These are phyloP conservation scores for Chaetothyriales sp. DNA, from an alignment of 2,329 filamentous ascomycete genomes.

Conservation along the genomic window DNA sequence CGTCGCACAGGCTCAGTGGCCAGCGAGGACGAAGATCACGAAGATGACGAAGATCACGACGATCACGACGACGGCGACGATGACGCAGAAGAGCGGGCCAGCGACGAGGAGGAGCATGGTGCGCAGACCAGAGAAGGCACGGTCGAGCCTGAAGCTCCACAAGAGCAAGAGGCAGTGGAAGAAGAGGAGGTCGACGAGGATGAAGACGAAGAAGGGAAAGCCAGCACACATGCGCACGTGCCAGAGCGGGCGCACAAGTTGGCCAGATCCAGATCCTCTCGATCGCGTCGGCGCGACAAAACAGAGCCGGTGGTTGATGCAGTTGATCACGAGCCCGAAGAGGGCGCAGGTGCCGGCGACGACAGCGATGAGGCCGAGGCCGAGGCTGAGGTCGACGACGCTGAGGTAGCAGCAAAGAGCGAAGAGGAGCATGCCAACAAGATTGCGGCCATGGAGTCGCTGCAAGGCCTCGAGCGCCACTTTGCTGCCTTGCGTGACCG, in stretches of 20 bases:
- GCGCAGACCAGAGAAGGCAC: slow-evolving; percentile 20
- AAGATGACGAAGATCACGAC: neutral
- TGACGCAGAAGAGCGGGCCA: too few species aligned
- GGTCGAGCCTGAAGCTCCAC: slow-evolving; percentile 20
- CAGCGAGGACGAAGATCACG: slow-evolving; percentile 14
- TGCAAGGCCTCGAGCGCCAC: slow-evolving; percentile 69
- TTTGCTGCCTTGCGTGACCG: slow-evolving; percentile 70
- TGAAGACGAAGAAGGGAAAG: neutral
- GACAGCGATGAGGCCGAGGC: slow-evolving; percentile 35
- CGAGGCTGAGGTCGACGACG: slow-evolving; percentile 29
- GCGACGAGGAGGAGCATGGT: slow-evolving; percentile 16
- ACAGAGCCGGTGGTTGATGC: neutral
- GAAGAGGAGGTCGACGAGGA: slow-evolving; percentile 30
- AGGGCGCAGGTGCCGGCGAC: slow-evolving; percentile 33
- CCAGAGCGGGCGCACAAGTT: slow-evolving; percentile 22
- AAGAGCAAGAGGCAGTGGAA: slow-evolving; percentile 37
- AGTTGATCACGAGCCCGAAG: slow-evolving; percentile 25
- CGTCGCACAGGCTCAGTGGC: slow-evolving; percentile 25
- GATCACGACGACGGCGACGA: too few species aligned
- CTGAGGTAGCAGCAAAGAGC: slow-evolving; percentile 30
- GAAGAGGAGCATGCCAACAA: slow-evolving; percentile 54
- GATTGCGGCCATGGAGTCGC: slow-evolving; percentile 61
- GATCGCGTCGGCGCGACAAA: slow-evolving; percentile 4
- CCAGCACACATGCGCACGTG: neutral
- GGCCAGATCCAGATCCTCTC: slow-evolving; percentile 21